Base-by-base conservation (phyloP, 352 stramenopile genomes). In the Globisporangium middletonii region DNA sequence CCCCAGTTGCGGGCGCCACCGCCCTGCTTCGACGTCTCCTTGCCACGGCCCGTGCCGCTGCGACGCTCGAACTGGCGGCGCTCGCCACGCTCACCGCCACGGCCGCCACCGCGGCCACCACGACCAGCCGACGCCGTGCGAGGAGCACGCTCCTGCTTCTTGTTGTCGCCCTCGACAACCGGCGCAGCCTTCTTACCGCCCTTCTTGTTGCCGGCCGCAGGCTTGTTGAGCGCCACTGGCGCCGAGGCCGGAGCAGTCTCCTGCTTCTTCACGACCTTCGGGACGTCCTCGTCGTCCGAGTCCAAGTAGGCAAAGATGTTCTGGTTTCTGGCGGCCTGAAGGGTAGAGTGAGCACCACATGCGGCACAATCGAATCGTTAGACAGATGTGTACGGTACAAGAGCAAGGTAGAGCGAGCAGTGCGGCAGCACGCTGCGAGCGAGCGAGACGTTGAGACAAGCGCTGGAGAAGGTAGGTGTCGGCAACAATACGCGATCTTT, bases 1-100 rank as follows among this genome's bases (percentile, higher is more conserved):
- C 95, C 95, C 95, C 95, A 99, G 83, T 99, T 99, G 77, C 82
- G 91, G 62, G 89, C 91, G 71, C 95, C 95, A 55, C 89, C 93
- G 49, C 95, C 95, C 62, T 87, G 83, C 79, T 98, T 98, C 72
- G 89, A 97, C 64, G 90, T 93, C 76, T 99, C 95, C 67, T 94
- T 95, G 69, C 95, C 95, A 73, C 95, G 92, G 63, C 95, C 95
- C 46, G 94, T 99, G 69, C 95, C 95, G 60, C 87, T 97, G 74
- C 90, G 86, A 62, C 95, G 92, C 68, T 98, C 95, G 57, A 92
- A 98, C 53, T 94, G 77, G 44, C 95, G 92, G 67, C 81, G 81
- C 65, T 73, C 74, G 15, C 74, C 75, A 73, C 73, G 75, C n/a
- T 68, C 68, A 64, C 65, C 72, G 46, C 66, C 70, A 71, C 73